Base-by-base conservation (phyloP, 2,329 filamentous ascomycete genomes). In the Lasiodiplodia theobromae region DNA sequence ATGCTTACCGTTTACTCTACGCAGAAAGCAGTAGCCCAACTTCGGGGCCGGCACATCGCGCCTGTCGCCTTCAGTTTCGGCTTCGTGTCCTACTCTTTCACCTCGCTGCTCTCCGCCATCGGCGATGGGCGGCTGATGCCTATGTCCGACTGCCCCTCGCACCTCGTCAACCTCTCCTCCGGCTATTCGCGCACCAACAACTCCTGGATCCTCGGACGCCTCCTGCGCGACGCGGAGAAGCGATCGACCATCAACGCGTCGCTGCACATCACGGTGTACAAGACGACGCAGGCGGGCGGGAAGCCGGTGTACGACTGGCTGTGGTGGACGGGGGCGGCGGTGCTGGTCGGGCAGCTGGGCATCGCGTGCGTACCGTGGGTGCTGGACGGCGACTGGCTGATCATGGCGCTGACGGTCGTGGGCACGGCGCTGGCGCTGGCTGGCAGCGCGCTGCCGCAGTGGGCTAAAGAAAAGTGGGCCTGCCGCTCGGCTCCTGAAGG, bases 71-170 rank as follows among this genome's bases (percentile, higher is more conserved):
- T 62, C 57, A 44, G 21, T n/a, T 62, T 62, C 25, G 66, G 28
- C 38, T 71, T 25, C 69, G 69, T 60, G 16, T 16, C 47, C 67
- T 64, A 69, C 44, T 56, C 63, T 2, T 47, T 57, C 28, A 23
- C n/a, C n/a, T 64, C 63, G 18, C 31, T 69, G 31, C 49, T 67
- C 31, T 69, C 67, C 21, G 52, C 40, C n/a, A 18, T 69, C 49
- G 67, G 63, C 21, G 63, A 69, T 14, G 56, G 44, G 10, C 44
- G 37, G 16, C 51, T 67, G n/a, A 69, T 67, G 63, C 63, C 63
- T 4, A 12, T n/a, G 14, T 31, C 68, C 14, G 63, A 69, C 47
- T 67, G 23, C n/a, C 49, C 62, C 2, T 31, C 47, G 28, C 40
- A 28, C 10, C 52, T 69, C n/a, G 67, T 60, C n/a, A 58, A 49